These are phyloP conservation scores for Alternaria sp. DNA, from an alignment of 2,329 filamentous ascomycete genomes.

Conservation along the genomic window DNA sequence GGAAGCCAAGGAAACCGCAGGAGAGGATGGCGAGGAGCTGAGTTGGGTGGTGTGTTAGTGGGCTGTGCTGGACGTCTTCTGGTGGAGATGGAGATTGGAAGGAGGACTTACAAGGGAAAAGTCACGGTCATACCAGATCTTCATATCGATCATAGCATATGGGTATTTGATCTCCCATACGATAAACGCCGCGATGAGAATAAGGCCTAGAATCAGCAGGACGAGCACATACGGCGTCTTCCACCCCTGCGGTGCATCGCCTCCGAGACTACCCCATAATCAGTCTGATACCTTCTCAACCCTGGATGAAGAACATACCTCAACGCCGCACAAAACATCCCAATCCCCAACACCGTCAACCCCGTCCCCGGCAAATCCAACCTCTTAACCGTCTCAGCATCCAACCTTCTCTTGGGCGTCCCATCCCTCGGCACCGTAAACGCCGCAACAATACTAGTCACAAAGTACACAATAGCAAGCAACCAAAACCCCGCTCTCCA, in stretches of 20 bases:
- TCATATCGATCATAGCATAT: slow-evolving; percentile 60
- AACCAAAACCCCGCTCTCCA: slow-evolving; percentile 71
- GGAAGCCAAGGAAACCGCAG: slow-evolving; percentile 69
- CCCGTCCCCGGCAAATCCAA: slow-evolving; percentile 68
- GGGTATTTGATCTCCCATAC: slow-evolving; percentile 66
- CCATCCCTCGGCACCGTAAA: slow-evolving; percentile 67
- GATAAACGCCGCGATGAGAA: slow-evolving; percentile 63
- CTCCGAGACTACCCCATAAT: slow-evolving; percentile 50
- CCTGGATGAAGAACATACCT: slow-evolving; percentile 51
- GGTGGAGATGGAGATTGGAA: neutral
- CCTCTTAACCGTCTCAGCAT: slow-evolving; percentile 58
- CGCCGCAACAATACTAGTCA: slow-evolving; percentile 63
- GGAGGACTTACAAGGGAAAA: slow-evolving; percentile 63
- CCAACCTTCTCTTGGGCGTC: slow-evolving; percentile 54
- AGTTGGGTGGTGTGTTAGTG: neutral
- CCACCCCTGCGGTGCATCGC: slow-evolving; percentile 68
- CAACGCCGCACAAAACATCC: slow-evolving; percentile 67
- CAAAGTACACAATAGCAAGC: slow-evolving; percentile 67
- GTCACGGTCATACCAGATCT: slow-evolving; percentile 66
- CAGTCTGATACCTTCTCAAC: neutral
- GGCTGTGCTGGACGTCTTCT: neutral
- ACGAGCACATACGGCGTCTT: slow-evolving; percentile 66
- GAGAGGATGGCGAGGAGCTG: slow-evolving; percentile 62
- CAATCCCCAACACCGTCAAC: slow-evolving; percentile 69
- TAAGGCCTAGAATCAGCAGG: slow-evolving; percentile 65